Base-by-base conservation (phyloP, 345 rosid species). In the Corchorus olitorius region DNA sequence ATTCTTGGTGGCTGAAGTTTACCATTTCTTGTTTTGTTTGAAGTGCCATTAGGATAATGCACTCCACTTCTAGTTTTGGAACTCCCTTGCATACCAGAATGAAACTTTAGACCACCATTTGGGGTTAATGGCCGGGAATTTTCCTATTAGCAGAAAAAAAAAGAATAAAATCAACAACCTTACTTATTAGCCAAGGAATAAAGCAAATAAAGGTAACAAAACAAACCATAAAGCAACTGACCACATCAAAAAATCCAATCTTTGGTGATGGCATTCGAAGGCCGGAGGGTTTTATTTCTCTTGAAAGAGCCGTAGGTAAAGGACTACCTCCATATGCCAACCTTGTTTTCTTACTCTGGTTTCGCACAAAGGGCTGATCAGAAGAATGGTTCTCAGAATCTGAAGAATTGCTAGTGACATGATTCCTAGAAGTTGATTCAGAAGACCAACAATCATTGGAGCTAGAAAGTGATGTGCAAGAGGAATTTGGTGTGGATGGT, bases 211-310 rank as follows among this genome's bases (percentile, higher is more conserved):
- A 14, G 22, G 20, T 4, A 15, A 39, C 2, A 33, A 1, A 41
- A 54, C 49, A 8, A 33, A 53, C 53, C 6, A 52, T 17, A 62
- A 22, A 49, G 20, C 17, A 46, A 79, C 87, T 74, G 19, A 88
- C 92, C 82, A 58, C 20, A 66, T 86, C 83, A 76, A 88, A 88
- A 75, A 67, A 86, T 56, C 92, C 92, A 16, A 85, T 70, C 81
- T 85, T 88, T 16, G 88, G 87, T 0, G 84, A 85, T 6, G 92
- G 89, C 80, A 76, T 71, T 66, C 86, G 77, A 67, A 88, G 86
- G 45, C 85, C 74, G 5, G 92, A 83, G 65, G 83, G 65, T 76
- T 35, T 78, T 50, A n/a, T 54, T 45, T 73, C 80, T 56, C 54
- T 77, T 39, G 80, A 61, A 60, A 46, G 19, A 52, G 34, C 72